These are phyloP conservation scores for Saccharomyces hybrid DNA, from an alignment of 1,139 yeast species.

Conservation along the genomic window DNA sequence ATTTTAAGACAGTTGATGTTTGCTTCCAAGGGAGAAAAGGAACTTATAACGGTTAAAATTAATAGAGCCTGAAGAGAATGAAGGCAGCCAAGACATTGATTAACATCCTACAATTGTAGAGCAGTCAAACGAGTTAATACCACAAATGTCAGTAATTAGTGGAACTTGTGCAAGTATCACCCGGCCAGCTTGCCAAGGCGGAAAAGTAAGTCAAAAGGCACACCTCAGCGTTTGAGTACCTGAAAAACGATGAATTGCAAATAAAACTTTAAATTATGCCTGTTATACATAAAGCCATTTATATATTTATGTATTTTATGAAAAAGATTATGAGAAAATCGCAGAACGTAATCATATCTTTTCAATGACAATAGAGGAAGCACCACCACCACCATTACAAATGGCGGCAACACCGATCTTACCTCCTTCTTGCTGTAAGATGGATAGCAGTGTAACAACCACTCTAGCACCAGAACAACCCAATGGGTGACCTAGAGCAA, in stretches of 20 bases:
- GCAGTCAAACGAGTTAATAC: not conserved
- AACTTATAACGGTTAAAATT: not conserved
- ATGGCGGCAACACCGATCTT: slow-evolving; percentile 90
- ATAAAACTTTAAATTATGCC: not conserved
- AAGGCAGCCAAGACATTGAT: not conserved
- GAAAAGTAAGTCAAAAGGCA: not conserved
- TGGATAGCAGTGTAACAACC: slow-evolving; percentile 71
- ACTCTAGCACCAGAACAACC: slow-evolving; percentile 98
- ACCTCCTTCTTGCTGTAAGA: slow-evolving; percentile 75
- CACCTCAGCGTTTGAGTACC: not conserved
- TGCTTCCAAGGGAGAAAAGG: not conserved
- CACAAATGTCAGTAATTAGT: not conserved
- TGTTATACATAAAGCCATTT: slow-evolving; percentile 4
- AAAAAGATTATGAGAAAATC: not conserved
- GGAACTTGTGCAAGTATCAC: not conserved
- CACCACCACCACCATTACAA: slow-evolving; percentile 99
- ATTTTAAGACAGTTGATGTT: not conserved
- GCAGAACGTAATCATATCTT: slow-evolving; percentile 18
- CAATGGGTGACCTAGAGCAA: slow-evolving; percentile 93
- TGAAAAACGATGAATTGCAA: not conserved
- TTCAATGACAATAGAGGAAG: slow-evolving; percentile 75
- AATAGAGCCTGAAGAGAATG: not conserved
- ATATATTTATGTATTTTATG: not conserved
- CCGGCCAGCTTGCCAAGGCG: not conserved
- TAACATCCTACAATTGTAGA: not conserved